phyloP scores from a whole-genome alignment of 176 grass and related monocot genomes.

The Ampelocalamus luodianensis region DNA sequence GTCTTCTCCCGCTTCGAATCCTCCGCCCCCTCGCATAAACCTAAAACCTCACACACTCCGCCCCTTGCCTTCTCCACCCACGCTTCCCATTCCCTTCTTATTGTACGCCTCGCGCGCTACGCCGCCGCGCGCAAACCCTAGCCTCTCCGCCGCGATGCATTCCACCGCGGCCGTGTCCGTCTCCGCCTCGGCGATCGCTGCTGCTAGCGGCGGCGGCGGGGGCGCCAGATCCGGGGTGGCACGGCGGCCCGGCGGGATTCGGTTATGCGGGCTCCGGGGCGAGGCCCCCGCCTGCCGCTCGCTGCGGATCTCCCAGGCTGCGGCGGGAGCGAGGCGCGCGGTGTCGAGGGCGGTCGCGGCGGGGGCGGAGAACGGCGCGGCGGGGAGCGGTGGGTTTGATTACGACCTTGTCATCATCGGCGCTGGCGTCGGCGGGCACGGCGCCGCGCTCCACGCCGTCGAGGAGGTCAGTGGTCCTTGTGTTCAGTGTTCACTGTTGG shows the following conservation, averaged over 20 bases:
- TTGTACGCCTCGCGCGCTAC: not conserved
- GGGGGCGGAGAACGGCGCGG: no score
- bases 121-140: not conserved
- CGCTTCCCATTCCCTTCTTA: not conserved
- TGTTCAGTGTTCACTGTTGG: no score
- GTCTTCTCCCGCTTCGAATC: constrained; percentile 48
- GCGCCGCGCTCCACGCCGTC: no score
- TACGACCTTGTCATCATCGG: no score
- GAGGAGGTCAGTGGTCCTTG: no score
- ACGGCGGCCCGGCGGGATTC: constrained; percentile 21
- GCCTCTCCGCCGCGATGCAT: constrained; percentile 44
- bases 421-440: no score
- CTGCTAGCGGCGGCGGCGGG: not conserved
- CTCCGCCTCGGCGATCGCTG: constrained; percentile 45
- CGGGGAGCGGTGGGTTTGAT: no score
- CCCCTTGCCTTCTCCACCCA: constrained; percentile 19
- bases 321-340: not conserved
- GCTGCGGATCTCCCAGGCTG: constrained; percentile 33
- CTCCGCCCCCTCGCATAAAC: constrained; percentile 53
- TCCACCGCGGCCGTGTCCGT: constrained; percentile 46
- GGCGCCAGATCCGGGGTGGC: constrained; percentile 38
- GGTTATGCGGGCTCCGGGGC: constrained; percentile 52
- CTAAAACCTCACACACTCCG: constrained; percentile 27
- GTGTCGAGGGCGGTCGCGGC: not conserved
- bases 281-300: constrained; percentile 40